Base-by-base conservation (phyloP, 2,329 filamentous ascomycete genomes). In the Aspergillus thermomutatus region DNA sequence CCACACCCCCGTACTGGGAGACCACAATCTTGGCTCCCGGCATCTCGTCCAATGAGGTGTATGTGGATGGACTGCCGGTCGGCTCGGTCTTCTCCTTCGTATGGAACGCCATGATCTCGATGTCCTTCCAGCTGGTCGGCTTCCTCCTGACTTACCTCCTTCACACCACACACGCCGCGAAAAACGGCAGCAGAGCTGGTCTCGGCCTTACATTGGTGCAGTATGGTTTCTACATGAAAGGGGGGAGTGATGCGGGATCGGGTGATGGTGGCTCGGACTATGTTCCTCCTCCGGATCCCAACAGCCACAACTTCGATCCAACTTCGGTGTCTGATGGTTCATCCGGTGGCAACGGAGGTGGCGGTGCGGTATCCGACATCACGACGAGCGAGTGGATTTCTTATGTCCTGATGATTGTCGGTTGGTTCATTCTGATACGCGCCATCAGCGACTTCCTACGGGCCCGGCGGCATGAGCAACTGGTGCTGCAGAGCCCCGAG, bases 61-160 rank as follows among this genome's bases (percentile, higher is more conserved):
- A 94, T 69, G 90, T 99, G 56, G 94, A 99, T 72, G 94, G 94
- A 66, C 88, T 99, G 70, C 92, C 95, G 3, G 94, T 91, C 78
- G 87, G 80, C 80, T 92, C 92, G 64, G 82, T 93, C 80, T 93
- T 93, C 76, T 90, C 81, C 72, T 90, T 90, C 69, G 84, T 81
- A 57, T 91, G 82, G 81, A 93, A 80, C 50, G 90, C 90, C 76
- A 92, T 97, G 85, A 97, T 99, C 64, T 95, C 91, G 63, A 93
- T 96, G 83, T 96, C 92, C 46, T 97, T 99, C 81, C 91, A 96
- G 75, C 85, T 97, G 61, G 91, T 97, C 75, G 94, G 94, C 53
- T 99, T 99, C 82, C 86, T 99, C 28, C 89, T 99, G 67, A 97
- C 94, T 27, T 99, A 99, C 74, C 90, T 99, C 56, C 84, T 99